Percentiles rank a stretch among this genome's conserved stretches.
Evolutionary conservation across 495 filamentous ascomycete species (phyloP).

Genomic region (Staphylotrichum tortipilum): DNA sequence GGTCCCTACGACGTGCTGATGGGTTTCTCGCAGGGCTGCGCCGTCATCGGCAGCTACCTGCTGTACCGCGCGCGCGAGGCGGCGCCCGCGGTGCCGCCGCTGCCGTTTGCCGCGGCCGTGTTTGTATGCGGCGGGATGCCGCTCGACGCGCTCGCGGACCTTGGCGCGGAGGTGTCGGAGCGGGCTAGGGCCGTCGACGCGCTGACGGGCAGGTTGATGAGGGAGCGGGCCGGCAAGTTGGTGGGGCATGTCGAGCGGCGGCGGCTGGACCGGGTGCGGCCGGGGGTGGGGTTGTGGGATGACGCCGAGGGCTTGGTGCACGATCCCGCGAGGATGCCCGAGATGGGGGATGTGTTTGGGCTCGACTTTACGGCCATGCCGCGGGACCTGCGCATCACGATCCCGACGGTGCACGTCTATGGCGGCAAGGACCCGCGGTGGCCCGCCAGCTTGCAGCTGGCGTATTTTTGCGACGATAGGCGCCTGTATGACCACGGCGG

Average conservation of each 20-base stretch:
- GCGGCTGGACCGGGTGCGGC: slow-evolving; percentile 21
- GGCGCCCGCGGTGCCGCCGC: slow-evolving; percentile 19
- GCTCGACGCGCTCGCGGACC: slow-evolving; percentile 38
- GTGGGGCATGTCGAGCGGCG: slow-evolving; percentile 19
- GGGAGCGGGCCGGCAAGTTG: slow-evolving; percentile 22
- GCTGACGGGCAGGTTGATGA: slow-evolving; percentile 20
- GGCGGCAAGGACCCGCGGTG: slow-evolving; percentile 51
- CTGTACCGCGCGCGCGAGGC: slow-evolving; percentile 31
- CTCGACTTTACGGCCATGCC: slow-evolving; percentile 42
- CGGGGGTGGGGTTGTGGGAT: slow-evolving; percentile 23
- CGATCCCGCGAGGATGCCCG: slow-evolving; percentile 16
- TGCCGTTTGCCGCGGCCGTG: slow-evolving; percentile 51
- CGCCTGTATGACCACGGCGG: slow-evolving; percentile 47
- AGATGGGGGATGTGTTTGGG: slow-evolving; percentile 37
- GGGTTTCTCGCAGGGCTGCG: slow-evolving; percentile 53
- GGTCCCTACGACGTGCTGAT: slow-evolving; percentile 56
- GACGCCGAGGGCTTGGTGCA: slow-evolving; percentile 25
- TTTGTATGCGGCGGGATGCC: slow-evolving; percentile 52
- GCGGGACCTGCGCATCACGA: slow-evolving; percentile 33
- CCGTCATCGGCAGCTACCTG: slow-evolving; percentile 40
- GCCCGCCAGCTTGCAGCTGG: slow-evolving; percentile 46
- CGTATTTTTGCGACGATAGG: slow-evolving; percentile 43
- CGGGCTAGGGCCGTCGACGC: slow-evolving; percentile 34
- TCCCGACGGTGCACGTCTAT: slow-evolving; percentile 57
- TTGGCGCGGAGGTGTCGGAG: slow-evolving; percentile 42